Base-by-base conservation (phyloP, 1,139 yeast species). In the Nakaseomyces glabratus region DNA sequence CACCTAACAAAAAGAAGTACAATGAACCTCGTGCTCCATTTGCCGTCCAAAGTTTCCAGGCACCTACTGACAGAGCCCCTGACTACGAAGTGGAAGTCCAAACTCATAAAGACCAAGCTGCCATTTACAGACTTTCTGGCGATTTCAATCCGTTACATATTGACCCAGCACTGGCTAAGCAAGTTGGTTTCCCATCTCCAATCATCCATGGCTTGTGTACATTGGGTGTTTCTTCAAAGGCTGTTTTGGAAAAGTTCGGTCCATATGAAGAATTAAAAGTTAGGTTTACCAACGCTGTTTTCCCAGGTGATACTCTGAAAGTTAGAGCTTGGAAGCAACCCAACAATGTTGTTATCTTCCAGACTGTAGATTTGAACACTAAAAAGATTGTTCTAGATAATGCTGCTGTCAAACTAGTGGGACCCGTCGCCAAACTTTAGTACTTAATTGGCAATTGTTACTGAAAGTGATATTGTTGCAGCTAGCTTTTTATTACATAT, bases 81-180 rank as follows among this genome's bases (percentile, higher is more conserved):
- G 94, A 82, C 55, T 82, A 71, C 51, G 74, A 69, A 42, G 59
- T 62, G 33, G 73, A 68, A 34, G 71, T 74, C 51, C 63, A 69
- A 50, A 80, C 93, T n/a, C 59, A 70, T 31, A 69, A 63, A 37
- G 82, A 86, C 58, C 84, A 77, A 59, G 97, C 97, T 36, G 85
- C 95, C 10, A 63, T 88, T 42, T 90, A 90, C 66, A 75, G 97
- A 60, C 68, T 90, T 44, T 79, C 90, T 44, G 97, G 96, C 42
- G 98, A 90, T 66, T 78, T 77, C 61, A 90, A 90, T 62, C 97
- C 97, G 45, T 71, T 90, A 51, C 98, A 90, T 63, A 79, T 90
- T 57, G 97, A 90, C 61, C 96, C 97, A 23, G 68, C 62, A 28
- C 82, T 88, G 61, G 96, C 97, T 20, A 74, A 79, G 46, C 85